phyloP scores from a whole-genome alignment of 345 rosid genomes.

The Lepidium aucheri region DNA sequence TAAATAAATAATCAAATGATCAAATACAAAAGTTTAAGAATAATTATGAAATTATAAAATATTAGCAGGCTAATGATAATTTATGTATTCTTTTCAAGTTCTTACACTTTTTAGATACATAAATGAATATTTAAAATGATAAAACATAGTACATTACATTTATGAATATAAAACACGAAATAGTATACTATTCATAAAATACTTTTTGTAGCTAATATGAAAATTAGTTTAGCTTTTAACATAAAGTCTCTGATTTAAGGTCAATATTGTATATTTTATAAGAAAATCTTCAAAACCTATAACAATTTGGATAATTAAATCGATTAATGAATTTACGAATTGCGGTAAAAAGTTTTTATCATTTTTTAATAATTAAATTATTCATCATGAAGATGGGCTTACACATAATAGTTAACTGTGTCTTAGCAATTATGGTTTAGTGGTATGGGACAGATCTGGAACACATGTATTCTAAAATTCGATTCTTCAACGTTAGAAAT shows the following conservation, averaged over 20 bases:
- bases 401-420: no score
- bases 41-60: no score
- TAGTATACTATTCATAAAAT: not conserved
- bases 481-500: no score
- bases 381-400: not conserved
- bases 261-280: no score
- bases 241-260: not conserved
- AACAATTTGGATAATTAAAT: not conserved
- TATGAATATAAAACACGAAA: not conserved
- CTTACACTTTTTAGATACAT: no score
- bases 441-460: no score
- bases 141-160: not conserved
- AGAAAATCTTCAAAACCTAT: not conserved
- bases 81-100: not conserved
- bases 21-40: no score
- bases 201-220: not conserved
- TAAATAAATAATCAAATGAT: not conserved
- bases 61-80: not conserved
- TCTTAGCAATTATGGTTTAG: no score
- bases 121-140: no score
- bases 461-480: no score
- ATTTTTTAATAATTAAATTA: not conserved
- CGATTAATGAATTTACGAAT: not conserved
- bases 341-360: not conserved
- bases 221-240: not conserved